Percentiles rank a stretch among this genome's conserved stretches.
These are phyloP conservation scores for Hemileccinum impolitum DNA, from an alignment of 768 basidiomycete species.

Conservation along the genomic window DNA sequence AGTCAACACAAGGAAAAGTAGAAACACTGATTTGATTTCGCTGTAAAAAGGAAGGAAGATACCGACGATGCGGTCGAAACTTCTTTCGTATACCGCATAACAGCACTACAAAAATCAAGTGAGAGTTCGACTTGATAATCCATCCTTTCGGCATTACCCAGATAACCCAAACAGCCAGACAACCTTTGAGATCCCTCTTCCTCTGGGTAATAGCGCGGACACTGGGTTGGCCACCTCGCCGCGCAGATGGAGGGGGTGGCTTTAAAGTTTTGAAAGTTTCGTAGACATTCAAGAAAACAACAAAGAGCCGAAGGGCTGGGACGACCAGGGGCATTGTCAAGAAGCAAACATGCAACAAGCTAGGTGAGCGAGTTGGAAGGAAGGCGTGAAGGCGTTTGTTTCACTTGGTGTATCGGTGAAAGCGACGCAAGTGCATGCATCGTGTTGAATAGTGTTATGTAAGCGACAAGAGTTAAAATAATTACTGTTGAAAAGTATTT, in stretches of 20 bases:
- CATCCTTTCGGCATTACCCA: conserved; percentile 53
- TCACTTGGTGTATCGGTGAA: conserved; percentile 22
- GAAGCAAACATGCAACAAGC: conserved; percentile 9
- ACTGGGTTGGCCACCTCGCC: conserved; percentile 56
- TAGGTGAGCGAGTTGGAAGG: not conserved
- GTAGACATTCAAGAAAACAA: conserved; percentile 77
- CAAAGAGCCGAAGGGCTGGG: conserved; percentile 60
- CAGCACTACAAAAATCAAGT: conserved; percentile 48
- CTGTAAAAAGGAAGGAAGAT: conserved; percentile 82
- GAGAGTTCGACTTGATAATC: conserved; percentile 8
- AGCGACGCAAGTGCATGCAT: conserved; percentile 4
- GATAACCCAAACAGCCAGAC: conserved; percentile 79
- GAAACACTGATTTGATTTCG: conserved; percentile 70
- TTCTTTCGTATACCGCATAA: conserved; percentile 63
- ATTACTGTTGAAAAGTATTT: conserved; percentile 1
- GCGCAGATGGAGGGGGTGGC: conserved; percentile 50
- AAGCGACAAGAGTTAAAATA: conserved; percentile 6
- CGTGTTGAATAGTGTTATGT: conserved; percentile 20
- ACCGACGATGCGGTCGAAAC: conserved; percentile 59
- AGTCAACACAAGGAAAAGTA: conserved; percentile 73
- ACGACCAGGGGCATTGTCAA: conserved; percentile 62
- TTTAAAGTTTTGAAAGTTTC: conserved; percentile 85
- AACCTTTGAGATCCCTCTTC: conserved; percentile 84
- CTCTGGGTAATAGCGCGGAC: conserved; percentile 66
- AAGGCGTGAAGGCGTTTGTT: conserved; percentile 5